Evolutionary conservation across 1,284 basidiomycete species (phyloP).

Genomic region (Apiotrichum porosum): DNA sequence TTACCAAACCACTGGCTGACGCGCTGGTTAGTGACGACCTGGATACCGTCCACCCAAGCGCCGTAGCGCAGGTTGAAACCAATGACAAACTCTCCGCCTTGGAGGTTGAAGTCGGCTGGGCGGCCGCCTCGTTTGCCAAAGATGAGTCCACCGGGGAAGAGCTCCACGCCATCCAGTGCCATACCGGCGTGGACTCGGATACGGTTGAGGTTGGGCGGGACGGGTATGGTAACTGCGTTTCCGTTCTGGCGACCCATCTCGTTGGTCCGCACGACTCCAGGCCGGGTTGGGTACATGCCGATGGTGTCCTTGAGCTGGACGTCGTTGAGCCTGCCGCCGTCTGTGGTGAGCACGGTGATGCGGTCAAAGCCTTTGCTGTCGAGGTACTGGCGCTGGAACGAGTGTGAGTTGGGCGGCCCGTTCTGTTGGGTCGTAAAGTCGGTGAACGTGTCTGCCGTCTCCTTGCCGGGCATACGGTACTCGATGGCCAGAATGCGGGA

Average conservation of each 20-base stretch:
- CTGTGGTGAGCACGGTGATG: conserved; percentile 99
- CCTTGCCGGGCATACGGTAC: conserved; percentile 10
- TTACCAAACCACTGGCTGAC: conserved; percentile 5
- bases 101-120: conserved; percentile 1
- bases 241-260: background rate
- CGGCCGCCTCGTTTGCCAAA: conserved; percentile 9
- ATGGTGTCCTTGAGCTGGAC: conserved; percentile 81
- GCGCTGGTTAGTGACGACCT: conserved; percentile 12
- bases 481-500: conserved; percentile 5
- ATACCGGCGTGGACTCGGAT: conserved; percentile 3
- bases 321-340: conserved; percentile 94
- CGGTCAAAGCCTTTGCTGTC: conserved; percentile 70
- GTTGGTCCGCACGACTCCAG: background rate
- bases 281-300: background rate
- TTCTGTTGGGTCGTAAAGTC: background rate
- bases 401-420: no score
- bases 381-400: no score
- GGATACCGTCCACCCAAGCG: conserved; percentile 12
- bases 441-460: conserved; percentile 6
- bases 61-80: conserved; percentile 11
- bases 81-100: conserved; percentile 4
- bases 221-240: background rate
- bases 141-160: background rate
- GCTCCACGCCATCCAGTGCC: conserved; percentile 9
- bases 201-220: conserved; percentile 2